Conservation (phyloP, 1,139 yeast genomes). For the Pichia kudriavzevii region DNA sequence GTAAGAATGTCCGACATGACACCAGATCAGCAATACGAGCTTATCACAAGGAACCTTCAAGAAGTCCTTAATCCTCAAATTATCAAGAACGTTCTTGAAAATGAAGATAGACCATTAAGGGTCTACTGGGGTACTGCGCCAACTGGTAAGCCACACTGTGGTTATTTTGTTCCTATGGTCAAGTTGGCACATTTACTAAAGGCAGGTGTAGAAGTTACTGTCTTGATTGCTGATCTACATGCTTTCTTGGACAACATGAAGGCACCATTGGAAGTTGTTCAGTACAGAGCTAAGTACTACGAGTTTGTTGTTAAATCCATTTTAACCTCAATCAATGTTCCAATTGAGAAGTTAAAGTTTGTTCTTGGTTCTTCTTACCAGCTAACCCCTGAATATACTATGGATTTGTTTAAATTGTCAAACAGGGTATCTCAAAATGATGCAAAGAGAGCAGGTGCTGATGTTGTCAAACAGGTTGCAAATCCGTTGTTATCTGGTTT, state of each 20-base stretch:
- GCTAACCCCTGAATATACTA: constrained; percentile 62
- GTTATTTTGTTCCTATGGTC: constrained; percentile 96
- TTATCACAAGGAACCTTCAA: constrained; percentile 81
- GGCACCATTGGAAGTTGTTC: constrained; percentile 90
- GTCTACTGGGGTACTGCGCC: constrained; percentile 97
- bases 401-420: constrained; percentile 82
- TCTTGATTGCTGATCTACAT: constrained; percentile 91
- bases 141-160: constrained; percentile 98
- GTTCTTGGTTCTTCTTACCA: constrained; percentile 88
- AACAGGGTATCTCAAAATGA: constrained; percentile 87
- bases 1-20: constrained; percentile 19
- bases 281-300: constrained; percentile 83
- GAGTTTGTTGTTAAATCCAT: constrained; percentile 78
- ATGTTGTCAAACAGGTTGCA: constrained; percentile 95
- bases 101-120: constrained; percentile 71
- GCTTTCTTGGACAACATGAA: constrained; percentile 98
- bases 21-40: constrained; percentile 62
- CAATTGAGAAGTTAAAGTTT: constrained; percentile 79
- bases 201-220: constrained; percentile 94
- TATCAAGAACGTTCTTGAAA: constrained; percentile 76
- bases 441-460: constrained; percentile 99
- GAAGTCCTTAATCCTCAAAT: constrained; percentile 87
- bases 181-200: constrained; percentile 89
- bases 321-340: constrained; percentile 78
- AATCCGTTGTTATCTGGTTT: constrained; percentile 90